phyloP scores from a whole-genome alignment of 352 stramenopile species.

The Pseudoperonospora humuli region DNA sequence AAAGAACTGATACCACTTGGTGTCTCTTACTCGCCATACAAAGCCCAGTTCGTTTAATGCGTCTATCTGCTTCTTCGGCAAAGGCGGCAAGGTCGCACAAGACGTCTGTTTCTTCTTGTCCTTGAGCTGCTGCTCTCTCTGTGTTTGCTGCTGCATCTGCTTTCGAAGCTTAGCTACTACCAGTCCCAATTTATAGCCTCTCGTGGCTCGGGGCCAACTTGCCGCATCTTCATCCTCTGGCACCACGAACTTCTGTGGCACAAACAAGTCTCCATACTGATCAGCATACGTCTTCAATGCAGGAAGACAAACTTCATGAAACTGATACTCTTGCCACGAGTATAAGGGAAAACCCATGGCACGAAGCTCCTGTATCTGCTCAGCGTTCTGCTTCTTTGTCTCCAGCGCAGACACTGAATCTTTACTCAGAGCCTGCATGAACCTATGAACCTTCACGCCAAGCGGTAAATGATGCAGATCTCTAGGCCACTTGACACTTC shows the following conservation, averaged over 20 bases:
- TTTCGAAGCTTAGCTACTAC: conserved; percentile 87
- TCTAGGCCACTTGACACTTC: conserved; percentile 24
- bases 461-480: conserved; percentile 47
- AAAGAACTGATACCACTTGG: conserved; percentile 67
- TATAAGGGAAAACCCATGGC: conserved; percentile 50
- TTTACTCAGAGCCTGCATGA: conserved; percentile 32
- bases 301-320: conserved; percentile 50
- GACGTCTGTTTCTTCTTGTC: conserved; percentile 10
- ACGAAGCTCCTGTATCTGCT: conserved; percentile 32
- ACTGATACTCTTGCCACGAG: conserved; percentile 56
- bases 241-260: conserved; percentile 90
- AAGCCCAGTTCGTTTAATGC: conserved; percentile 88
- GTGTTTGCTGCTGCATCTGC: conserved; percentile 26
- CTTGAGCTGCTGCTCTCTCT: conserved; percentile 11
- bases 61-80: conserved; percentile 54
- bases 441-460: conserved; percentile 45
- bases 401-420: conserved; percentile 14
- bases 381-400: conserved; percentile 17
- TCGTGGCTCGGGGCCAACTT: conserved; percentile 71
- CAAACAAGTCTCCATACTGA: conserved; percentile 80
- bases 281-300: conserved; percentile 77
- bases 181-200: conserved; percentile 79
- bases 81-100: conserved; percentile 11
- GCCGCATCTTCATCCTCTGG: conserved; percentile 28
- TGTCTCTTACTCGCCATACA: conserved; percentile 81